Percentiles rank a stretch among this genome's conserved stretches.
phyloP scores from a whole-genome alignment of 2,329 filamentous ascomycete species.

The Coccinonectria pachysandricola region DNA sequence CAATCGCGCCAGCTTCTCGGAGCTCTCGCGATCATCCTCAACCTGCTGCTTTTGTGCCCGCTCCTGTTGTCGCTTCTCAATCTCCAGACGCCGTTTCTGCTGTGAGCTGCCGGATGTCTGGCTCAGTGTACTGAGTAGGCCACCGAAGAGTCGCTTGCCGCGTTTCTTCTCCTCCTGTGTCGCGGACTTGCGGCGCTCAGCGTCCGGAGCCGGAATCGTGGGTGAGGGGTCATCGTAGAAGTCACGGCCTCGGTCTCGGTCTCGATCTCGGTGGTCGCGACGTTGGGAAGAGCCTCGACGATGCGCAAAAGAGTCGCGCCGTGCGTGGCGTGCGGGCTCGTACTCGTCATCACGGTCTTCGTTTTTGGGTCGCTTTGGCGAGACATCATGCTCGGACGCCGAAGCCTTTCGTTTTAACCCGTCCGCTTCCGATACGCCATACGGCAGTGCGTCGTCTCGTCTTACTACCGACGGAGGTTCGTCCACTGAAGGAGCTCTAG shows the following conservation, averaged over 20 bases:
- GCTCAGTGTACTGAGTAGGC: constrained; percentile 66
- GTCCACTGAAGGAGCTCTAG: constrained; percentile 10
- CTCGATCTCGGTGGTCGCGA: too few relatives aligned
- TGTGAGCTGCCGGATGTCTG: constrained; percentile 54
- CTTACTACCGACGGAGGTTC: constrained; percentile 3
- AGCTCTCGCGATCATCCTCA: constrained; percentile 58
- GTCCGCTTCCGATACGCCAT: constrained; percentile 4
- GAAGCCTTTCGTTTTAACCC: constrained; percentile 22
- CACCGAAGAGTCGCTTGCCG: constrained; percentile 77
- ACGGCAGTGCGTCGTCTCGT: constrained; percentile 1
- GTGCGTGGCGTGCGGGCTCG: too few relatives aligned
- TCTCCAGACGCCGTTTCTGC: constrained; percentile 65
- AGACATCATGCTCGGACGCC: constrained; percentile 8
- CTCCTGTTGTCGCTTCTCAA: constrained; percentile 72
- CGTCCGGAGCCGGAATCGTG: constrained; percentile 4
- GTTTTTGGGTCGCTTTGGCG: constrained; percentile 18
- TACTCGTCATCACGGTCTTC: too few relatives aligned
- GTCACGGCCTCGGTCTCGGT: too few relatives aligned
- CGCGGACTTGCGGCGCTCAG: constrained; percentile 16
- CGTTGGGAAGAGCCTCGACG: too few relatives aligned
- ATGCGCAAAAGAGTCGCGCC: too few relatives aligned
- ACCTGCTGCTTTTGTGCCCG: constrained; percentile 62
- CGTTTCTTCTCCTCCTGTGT: constrained; percentile 70
- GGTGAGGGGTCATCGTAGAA: constrained; percentile 5
- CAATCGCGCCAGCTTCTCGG: constrained; percentile 54